Percentiles rank a stretch among this genome's conserved stretches.
phyloP scores from a whole-genome alignment of 371 early-diverging fungal genomes.

The Rhizopus delemar region DNA sequence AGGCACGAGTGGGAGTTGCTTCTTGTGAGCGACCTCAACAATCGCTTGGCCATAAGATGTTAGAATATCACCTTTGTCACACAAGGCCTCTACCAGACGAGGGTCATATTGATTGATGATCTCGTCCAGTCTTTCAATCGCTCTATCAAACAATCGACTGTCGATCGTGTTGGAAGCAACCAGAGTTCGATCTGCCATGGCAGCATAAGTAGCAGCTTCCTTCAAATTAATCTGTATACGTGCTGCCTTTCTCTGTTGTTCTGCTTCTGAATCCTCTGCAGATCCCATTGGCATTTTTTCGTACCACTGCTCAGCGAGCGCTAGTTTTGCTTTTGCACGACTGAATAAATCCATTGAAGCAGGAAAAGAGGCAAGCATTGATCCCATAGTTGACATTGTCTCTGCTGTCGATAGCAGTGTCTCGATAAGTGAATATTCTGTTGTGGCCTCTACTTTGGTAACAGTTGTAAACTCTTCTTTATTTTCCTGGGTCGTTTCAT shows the following conservation, averaged over 20 bases:
- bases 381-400: slow-evolving; percentile 52
- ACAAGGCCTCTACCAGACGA: slow-evolving; percentile 65
- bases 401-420: slow-evolving; percentile 43
- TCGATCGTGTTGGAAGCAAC: slow-evolving; percentile 52
- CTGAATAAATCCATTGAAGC: slow-evolving; percentile 41
- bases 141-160: slow-evolving; percentile 41
- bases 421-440: slow-evolving; percentile 44
- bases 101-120: slow-evolving; percentile 49
- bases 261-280: slow-evolving; percentile 16
- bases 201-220: slow-evolving; percentile 55
- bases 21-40: slow-evolving; percentile 26
- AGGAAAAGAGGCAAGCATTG: slow-evolving; percentile 44
- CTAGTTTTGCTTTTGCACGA: slow-evolving; percentile 35
- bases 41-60: slow-evolving; percentile 60
- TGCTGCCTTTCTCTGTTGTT: slow-evolving; percentile 33
- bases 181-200: slow-evolving; percentile 59
- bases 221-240: slow-evolving; percentile 55
- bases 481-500: slow-evolving; percentile 9
- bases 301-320: slow-evolving; percentile 47
- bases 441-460: slow-evolving; percentile 46
- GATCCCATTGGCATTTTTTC: slow-evolving; percentile 13
- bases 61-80: slow-evolving; percentile 70
- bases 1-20: slow-evolving; percentile 15
- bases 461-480: slow-evolving; percentile 32
- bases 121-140: slow-evolving; percentile 50